Evolutionary conservation across 495 filamentous ascomycete species (phyloP).

Genomic region (Aspergillus ellipticus): DNA sequence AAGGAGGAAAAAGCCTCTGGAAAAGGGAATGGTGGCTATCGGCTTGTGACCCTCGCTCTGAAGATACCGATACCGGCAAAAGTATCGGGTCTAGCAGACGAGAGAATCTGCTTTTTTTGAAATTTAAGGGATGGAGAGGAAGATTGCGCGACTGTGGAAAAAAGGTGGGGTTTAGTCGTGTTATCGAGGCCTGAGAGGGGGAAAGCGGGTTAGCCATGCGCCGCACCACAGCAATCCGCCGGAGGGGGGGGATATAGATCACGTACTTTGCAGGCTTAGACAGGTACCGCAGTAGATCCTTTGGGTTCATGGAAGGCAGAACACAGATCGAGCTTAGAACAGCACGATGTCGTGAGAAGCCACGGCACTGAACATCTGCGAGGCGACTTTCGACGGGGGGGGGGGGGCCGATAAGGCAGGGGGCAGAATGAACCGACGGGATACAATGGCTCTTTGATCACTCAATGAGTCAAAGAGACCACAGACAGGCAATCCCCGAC

Average conservation of each 20-base stretch:
- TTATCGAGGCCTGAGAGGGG: conserved; percentile 78
- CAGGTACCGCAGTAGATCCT: conserved; percentile 89
- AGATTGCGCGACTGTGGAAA: conserved; percentile 11
- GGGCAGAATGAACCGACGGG: neutral
- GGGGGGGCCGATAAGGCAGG: neutral
- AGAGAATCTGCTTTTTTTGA: conserved; percentile 61
- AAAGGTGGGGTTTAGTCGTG: conserved; percentile 43
- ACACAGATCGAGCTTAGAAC: conserved; percentile 31
- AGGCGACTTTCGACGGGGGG: conserved; percentile 3
- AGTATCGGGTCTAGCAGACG: conserved; percentile 93
- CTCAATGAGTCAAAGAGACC: conserved; percentile 8
- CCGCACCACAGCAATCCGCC: neutral
- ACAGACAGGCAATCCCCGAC: neutral
- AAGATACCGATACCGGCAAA: conserved; percentile 81
- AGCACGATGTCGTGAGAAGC: conserved; percentile 36
- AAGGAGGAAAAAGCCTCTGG: conserved; percentile 74
- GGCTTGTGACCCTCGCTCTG: conserved; percentile 60
- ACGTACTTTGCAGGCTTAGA: conserved; percentile 93
- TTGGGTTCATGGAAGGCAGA: conserved; percentile 78
- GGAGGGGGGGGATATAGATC: conserved; percentile 9
- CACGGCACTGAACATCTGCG: conserved; percentile 39
- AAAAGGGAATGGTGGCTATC: conserved; percentile 82
- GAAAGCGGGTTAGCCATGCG: neutral
- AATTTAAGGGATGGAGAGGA: conserved; percentile 20
- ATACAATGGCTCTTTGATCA: neutral